Base-by-base conservation (phyloP, 169 alveolate genomes). In the Theileria luwenshuni region DNA sequence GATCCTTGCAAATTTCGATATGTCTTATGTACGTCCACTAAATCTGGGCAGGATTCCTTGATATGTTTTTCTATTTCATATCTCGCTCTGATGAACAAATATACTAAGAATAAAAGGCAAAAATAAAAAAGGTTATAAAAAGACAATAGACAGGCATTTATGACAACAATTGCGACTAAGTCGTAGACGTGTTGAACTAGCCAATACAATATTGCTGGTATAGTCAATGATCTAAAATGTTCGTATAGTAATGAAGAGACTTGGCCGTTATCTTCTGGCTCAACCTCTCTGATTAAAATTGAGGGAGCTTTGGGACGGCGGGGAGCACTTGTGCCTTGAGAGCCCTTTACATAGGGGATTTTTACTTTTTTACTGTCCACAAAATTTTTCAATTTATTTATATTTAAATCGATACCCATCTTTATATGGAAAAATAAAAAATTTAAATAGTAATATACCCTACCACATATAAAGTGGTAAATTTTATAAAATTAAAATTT, bases 31-130 rank as follows among this genome's bases (percentile, higher is more conserved):
- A 91, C 86, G 56, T 87, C 91, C 21, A 90, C 92, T 62, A 93
- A 83, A 68, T 93, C 96, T 15, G 95, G 94, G 77, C 96, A 93
- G 69, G 86, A 85, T 35, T 91, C 76, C 63, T 92, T 76, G 61
- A 93, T 93, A 75, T 93, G 93, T 45, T 85, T 81, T 43, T 92
- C 95, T 38, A 93, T 88, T 72, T 93, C 96, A 65, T 83, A 86
- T 13, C 92, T 68, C 0, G 96, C 93, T 33, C 96, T 83, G 27
- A 91, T 83, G 68, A 85, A 86, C 59, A 93, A 86, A 74, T 92
- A 92, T 41, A 92, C 79, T 48, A 88, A 58, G 74, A 90, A 92
- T 49, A 80, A 73, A 19, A 90, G 72, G 35, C 83, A 59, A 69
- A 90, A 86, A 70, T 85, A 86, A 43, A 89, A 59, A 12, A 92